Conservation (phyloP, 108 stramenopile genomes). For the Licmophora abbreviata region DNA sequence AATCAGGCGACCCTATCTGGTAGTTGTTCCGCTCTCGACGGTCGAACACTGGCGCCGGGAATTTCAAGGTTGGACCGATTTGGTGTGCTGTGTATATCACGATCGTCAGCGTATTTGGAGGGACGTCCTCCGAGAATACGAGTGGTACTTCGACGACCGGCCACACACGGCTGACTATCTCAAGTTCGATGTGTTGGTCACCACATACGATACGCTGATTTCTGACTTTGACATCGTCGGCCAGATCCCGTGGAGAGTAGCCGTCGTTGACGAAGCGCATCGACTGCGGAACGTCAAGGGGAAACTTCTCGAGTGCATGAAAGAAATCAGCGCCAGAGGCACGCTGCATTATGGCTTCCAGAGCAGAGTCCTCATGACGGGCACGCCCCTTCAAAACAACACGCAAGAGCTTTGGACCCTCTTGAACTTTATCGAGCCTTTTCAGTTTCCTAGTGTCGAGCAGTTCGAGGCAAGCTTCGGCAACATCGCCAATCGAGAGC, state of each 20-base stretch:
- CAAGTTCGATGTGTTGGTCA: conserved; percentile 92
- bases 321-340: conserved; percentile 80
- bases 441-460: conserved; percentile 83
- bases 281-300: conserved; percentile 89
- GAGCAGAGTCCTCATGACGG: conserved; percentile 94
- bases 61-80: conserved; percentile 94
- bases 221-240: conserved; percentile 86
- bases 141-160: conserved; percentile 95
- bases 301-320: conserved; percentile 91
- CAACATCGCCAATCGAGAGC: conserved; percentile 85
- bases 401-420: conserved; percentile 94
- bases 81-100: conserved; percentile 95
- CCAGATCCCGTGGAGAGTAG: conserved; percentile 78
- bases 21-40: conserved; percentile 95
- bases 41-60: conserved; percentile 99
- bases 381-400: conserved; percentile 99
- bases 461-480: conserved; percentile 86
- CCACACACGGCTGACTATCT: conserved; percentile 93
- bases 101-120: conserved; percentile 91
- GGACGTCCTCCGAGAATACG: conserved; percentile 94
- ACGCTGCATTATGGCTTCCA: conserved; percentile 87
- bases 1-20: conserved; percentile 86
- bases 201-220: conserved; percentile 90
- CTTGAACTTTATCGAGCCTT: conserved; percentile 96
- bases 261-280: conserved; percentile 98